A percentile compares a stretch with the other conserved stretches of the same genome.
These are phyloP conservation scores for Meripilus lineatus DNA, from an alignment of 1,284 basidiomycete genomes.

Conservation along the genomic window DNA sequence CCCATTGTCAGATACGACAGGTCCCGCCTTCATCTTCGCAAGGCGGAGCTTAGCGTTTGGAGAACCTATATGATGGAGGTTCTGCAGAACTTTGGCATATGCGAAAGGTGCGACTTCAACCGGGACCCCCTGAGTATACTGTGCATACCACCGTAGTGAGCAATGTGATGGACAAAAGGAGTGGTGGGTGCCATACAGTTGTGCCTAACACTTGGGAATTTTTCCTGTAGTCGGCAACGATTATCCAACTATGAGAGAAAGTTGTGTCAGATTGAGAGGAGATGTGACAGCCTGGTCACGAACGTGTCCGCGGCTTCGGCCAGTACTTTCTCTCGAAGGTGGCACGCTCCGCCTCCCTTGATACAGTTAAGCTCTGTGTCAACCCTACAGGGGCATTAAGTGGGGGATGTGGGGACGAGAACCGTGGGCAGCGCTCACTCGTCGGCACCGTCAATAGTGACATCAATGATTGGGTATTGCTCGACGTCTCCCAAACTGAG, in stretches of 20 bases:
- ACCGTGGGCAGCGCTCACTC: conserved; percentile 57
- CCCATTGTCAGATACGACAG: conserved; percentile 94
- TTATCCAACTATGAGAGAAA: conserved; percentile 61
- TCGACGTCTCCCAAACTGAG: conserved; percentile 90
- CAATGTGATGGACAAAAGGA: neutral
- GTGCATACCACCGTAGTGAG: neutral
- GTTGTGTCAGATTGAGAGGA: neutral
- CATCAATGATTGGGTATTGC: conserved; percentile 86
- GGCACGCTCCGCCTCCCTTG: conserved; percentile 97
- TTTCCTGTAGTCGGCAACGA: conserved; percentile 96
- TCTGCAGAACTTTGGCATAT: conserved; percentile 80
- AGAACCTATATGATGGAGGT: conserved; percentile 62
- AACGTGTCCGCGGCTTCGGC: conserved; percentile 92
- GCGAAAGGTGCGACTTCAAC: conserved; percentile 97
- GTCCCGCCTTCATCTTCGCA: conserved; percentile 84
- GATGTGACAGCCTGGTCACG: too few relatives aligned
- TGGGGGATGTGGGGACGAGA: conserved; percentile 3
- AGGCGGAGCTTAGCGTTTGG: conserved; percentile 73
- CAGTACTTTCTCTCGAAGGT: conserved; percentile 94
- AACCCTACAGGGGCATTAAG: conserved; percentile 49
- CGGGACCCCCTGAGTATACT: conserved; percentile 90
- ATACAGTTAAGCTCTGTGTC: conserved; percentile 89
- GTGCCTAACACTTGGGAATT: conserved; percentile 82
- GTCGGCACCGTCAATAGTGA: conserved; percentile 96
- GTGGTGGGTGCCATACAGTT: conserved; percentile 57